Evolutionary conservation across 2,329 filamentous ascomycete genomes (phyloP), one percentile per base, ranked within the genome.

Genomic region (Tolypocladium sp.): DNA sequence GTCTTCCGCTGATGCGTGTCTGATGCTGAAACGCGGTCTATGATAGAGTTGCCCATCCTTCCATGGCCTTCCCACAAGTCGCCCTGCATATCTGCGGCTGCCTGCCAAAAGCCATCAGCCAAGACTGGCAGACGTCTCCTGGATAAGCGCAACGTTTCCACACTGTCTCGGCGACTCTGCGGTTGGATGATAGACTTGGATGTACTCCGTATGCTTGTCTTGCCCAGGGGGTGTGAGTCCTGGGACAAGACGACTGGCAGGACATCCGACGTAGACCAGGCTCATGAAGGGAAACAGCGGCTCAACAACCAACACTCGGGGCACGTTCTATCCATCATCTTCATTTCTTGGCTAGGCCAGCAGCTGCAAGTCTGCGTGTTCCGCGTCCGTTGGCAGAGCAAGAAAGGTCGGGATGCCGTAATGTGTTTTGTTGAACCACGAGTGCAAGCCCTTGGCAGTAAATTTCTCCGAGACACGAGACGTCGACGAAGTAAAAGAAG

Each of bases 91-190:
- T 17, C 1, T 2, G 44, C 37, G 44, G 44, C 22, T 17, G 44
- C 22, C 2, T 46, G 42, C 44, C 25, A 3, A 17, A 49, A 27
- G 44, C 25, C 22, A 27, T 25, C 42, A 25, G n/a, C 25, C 41
- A 22, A 27, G 22, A 15, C 44, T 17, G 15, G 44, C 9, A 46
- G n/a, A n/a, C 27, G 7, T 12, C 10, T 12, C 20, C 27, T 12
- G n/a, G 42, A 17, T 13, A 30, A 40, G 51, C 44, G 37, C 52
- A 37, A 51, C 52, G 61, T 53, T 58, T 56, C 54, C 56, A 58
- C 59, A 55, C 54, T 65, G 63, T 65, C 63, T 63, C 63, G 61
- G 61, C 58, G 61, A 57, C 57, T 62, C 58, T 62, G 57, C 54
- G 59, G 58, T 27, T 57, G 44, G 49, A 52, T 17, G 9, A n/a